phyloP scores from a whole-genome alignment of 2,329 filamentous ascomycete genomes.

The Blumeriella jaapii region DNA sequence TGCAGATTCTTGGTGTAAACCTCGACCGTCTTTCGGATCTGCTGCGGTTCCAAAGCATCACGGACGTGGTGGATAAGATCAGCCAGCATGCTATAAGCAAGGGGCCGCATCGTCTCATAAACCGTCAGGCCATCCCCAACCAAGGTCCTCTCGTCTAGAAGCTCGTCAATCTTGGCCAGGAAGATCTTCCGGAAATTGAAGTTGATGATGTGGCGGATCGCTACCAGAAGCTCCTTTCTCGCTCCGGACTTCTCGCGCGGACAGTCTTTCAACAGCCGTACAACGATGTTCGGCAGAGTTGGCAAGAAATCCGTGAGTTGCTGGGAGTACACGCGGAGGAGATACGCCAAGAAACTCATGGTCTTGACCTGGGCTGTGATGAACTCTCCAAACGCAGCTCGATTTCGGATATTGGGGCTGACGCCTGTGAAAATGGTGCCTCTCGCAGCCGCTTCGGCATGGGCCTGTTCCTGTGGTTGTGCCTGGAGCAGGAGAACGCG shows the following conservation, averaged over 20 bases:
- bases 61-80: constrained; percentile 96
- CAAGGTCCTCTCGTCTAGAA: constrained; percentile 85
- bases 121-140: constrained; percentile 95
- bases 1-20: constrained; percentile 96
- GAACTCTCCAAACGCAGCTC: constrained; percentile 90
- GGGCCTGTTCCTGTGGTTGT: constrained; percentile 84
- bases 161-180: constrained; percentile 82
- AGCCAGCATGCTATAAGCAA: constrained; percentile 97
- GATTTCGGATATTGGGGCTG: constrained; percentile 84
- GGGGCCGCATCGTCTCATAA: constrained; percentile 87
- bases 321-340: constrained; percentile 77
- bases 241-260: constrained; percentile 88
- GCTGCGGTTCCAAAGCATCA: constrained; percentile 75
- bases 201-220: constrained; percentile 96
- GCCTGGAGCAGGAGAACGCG: constrained; percentile 79
- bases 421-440: constrained; percentile 85
- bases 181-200: constrained; percentile 98
- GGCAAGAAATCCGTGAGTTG: constrained; percentile 82
- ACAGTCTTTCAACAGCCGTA: constrained; percentile 84
- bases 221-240: constrained; percentile 88
- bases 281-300: constrained; percentile 76
- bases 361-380: constrained; percentile 98
- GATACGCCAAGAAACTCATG: constrained; percentile 94
- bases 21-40: constrained; percentile 91
- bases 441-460: constrained; percentile 68